These are phyloP conservation scores for Aureobasidium sp. DNA, from an alignment of 2,329 filamentous ascomycete genomes.

Conservation along the genomic window DNA sequence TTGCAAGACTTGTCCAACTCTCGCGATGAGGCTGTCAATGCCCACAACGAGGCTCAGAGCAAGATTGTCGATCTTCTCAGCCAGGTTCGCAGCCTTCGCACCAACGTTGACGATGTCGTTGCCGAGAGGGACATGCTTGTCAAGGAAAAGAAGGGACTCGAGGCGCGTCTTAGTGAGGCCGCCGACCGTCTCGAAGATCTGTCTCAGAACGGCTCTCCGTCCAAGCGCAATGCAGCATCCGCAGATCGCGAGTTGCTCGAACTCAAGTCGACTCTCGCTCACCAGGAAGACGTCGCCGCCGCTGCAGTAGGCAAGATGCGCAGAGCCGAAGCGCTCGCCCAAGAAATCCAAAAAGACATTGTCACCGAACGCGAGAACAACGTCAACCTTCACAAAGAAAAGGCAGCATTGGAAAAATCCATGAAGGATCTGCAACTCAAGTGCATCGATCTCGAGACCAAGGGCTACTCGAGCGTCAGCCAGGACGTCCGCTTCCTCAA, in stretches of 20 bases:
- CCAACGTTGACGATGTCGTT: slow-evolving; percentile 74
- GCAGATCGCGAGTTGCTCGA: slow-evolving; percentile 85
- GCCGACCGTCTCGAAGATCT: slow-evolving; percentile 83
- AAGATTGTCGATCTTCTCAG: slow-evolving; percentile 86
- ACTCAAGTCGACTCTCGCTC: slow-evolving; percentile 77
- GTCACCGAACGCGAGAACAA: slow-evolving; percentile 74
- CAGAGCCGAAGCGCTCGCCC: slow-evolving; percentile 74
- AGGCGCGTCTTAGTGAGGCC: slow-evolving; percentile 76
- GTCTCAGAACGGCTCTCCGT: slow-evolving; percentile 65
- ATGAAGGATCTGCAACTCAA: slow-evolving; percentile 84
- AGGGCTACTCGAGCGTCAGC: slow-evolving; percentile 88
- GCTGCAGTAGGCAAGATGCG: slow-evolving; percentile 97
- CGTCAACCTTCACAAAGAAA: slow-evolving; percentile 77
- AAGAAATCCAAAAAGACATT: slow-evolving; percentile 90
- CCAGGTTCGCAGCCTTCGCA: slow-evolving; percentile 76
- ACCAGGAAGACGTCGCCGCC: slow-evolving; percentile 85
- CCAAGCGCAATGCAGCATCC: slow-evolving; percentile 79
- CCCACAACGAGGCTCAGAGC: slow-evolving; percentile 89
- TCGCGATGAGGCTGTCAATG: slow-evolving; percentile 85
- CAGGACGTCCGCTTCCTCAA: slow-evolving; percentile 93
- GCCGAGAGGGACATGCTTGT: slow-evolving; percentile 76
- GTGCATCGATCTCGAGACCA: slow-evolving; percentile 90
- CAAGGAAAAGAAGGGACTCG: slow-evolving; percentile 84
- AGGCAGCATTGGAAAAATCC: slow-evolving; percentile 78
- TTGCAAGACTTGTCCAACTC: slow-evolving; percentile 81